Conservation (phyloP, 805 yeast species). For the Brettanomyces sp. region DNA sequence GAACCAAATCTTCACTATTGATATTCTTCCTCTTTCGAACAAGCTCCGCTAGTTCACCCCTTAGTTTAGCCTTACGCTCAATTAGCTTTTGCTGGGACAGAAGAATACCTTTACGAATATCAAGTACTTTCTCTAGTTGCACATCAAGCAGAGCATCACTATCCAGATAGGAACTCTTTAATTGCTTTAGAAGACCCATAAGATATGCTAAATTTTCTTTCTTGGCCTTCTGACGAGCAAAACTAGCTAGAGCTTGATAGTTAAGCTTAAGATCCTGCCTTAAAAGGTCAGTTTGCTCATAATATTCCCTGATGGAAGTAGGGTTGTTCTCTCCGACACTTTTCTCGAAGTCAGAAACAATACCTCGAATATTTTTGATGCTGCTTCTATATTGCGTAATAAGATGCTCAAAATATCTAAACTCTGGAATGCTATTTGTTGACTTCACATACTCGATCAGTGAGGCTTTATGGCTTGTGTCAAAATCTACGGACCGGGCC, state of each 20-base stretch:
- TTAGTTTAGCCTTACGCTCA: slow-evolving; percentile 13
- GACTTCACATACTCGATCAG: slow-evolving; percentile 22
- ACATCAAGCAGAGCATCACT: slow-evolving; percentile 12
- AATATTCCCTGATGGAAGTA: slow-evolving; percentile 22
- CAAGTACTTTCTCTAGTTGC: slow-evolving; percentile 15
- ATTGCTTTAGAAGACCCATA: slow-evolving; percentile 18
- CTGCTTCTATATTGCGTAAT: slow-evolving; percentile 21
- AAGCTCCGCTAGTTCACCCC: slow-evolving; percentile 9
- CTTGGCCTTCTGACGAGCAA: slow-evolving; percentile 21
- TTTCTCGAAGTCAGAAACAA: slow-evolving; percentile 19
- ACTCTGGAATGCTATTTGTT: slow-evolving; percentile 19
- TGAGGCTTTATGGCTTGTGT: slow-evolving; percentile 1
- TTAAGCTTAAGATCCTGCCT: slow-evolving; percentile 18
- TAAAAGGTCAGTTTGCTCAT: slow-evolving; percentile 17
- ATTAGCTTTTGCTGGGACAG: slow-evolving; percentile 16
- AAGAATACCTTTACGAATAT: slow-evolving; percentile 16
- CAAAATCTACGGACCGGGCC: slow-evolving; percentile 9
- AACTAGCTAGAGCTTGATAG: slow-evolving; percentile 24
- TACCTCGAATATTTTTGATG: slow-evolving; percentile 16
- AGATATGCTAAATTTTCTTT: slow-evolving; percentile 21
- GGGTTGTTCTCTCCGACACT: slow-evolving; percentile 24
- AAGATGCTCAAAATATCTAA: slow-evolving; percentile 21
- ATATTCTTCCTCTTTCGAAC: slow-evolving; percentile 5
- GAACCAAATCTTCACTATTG: slow-evolving; percentile 3
- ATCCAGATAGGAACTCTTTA: slow-evolving; percentile 18